These are phyloP conservation scores for Aspergillus saccharolyticus DNA, from an alignment of 495 filamentous ascomycete species.

Conservation along the genomic window DNA sequence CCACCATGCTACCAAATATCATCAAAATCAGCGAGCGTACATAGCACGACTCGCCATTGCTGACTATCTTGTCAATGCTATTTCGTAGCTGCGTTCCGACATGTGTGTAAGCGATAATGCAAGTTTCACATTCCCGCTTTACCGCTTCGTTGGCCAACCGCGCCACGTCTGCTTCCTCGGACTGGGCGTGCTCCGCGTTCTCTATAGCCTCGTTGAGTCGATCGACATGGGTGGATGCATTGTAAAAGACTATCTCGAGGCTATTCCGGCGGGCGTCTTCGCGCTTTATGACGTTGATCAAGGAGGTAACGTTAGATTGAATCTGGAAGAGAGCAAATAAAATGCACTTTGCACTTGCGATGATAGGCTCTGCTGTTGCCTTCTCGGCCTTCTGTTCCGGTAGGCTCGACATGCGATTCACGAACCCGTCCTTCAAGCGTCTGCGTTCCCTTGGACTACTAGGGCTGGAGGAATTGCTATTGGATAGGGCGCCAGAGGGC, in stretches of 20 bases:
- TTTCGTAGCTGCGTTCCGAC: constrained; percentile 65
- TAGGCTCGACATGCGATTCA: constrained; percentile 74
- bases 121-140: constrained; percentile 64
- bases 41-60: constrained; percentile 71
- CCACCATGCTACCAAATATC: constrained; percentile 74
- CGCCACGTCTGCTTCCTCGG: constrained; percentile 37
- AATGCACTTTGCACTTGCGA: constrained; percentile 81
- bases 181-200: constrained; percentile 48
- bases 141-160: constrained; percentile 46
- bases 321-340: constrained; percentile 80
- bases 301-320: constrained; percentile 66
- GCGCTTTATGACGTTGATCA: constrained; percentile 66
- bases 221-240: constrained; percentile 68
- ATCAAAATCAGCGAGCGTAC: constrained; percentile 75
- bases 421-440: constrained; percentile 50
- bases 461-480: constrained; percentile 54
- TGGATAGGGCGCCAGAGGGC: constrained; percentile 37
- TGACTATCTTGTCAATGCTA: constrained; percentile 64
- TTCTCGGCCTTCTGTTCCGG: constrained; percentile 72
- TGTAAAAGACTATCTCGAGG: constrained; percentile 73
- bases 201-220: constrained; percentile 69
- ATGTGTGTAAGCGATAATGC: constrained; percentile 71
- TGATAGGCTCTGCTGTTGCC: constrained; percentile 54
- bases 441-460: constrained; percentile 51
- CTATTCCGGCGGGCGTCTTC: constrained; percentile 62